Evolutionary conservation across 73 alveolate species (phyloP), one percentile per base, ranked within the genome.

Genomic region (Uronychia binucleata): DNA sequence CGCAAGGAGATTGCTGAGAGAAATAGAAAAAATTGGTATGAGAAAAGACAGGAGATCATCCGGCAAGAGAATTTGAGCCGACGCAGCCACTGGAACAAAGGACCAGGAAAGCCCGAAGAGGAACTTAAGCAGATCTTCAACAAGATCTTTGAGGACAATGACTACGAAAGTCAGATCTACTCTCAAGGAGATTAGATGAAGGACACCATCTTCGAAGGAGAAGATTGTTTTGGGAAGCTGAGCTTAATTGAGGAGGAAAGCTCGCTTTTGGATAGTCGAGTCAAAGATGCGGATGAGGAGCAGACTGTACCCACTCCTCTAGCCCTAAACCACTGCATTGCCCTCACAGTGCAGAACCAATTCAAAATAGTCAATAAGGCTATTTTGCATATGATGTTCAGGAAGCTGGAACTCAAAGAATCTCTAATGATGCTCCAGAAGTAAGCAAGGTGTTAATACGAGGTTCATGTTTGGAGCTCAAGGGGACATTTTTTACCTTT

Each of bases 381-480:
- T 81, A 33, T 80, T 28, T 30, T 87, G 0, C 93, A 87, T 87
- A 26, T 87, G 30, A 26, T 87, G 78, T 87, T 81, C 82, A 80
- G 93, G 74, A 67, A 86, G 59, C 78, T 87, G 26, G 33, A 75
- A 27, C 77, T 87, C 11, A n/a, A 77, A n/a, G 31, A 87, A 32
- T 86, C 67, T 31, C 35, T 87, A 26, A 81, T 77, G 46, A 80
- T 34, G 1, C 28, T 80, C 27, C 81, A 79, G 33, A 30, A 80
- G 31, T 46, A 46, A 46, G 67, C 67, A 46, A 46, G 67, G 5
- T 5, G 5, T 46, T 46, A 46, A 11, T 19, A 46, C 5, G 19
- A 46, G 67, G 67, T 58, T 87, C n/a, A 57, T 30, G 81, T 87
- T 87, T 75, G 80, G 93, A 26, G 0, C 35, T 30, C 77, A 80